Conservation (phyloP, 768 basidiomycete genomes). For the Crucibulum laeve region DNA sequence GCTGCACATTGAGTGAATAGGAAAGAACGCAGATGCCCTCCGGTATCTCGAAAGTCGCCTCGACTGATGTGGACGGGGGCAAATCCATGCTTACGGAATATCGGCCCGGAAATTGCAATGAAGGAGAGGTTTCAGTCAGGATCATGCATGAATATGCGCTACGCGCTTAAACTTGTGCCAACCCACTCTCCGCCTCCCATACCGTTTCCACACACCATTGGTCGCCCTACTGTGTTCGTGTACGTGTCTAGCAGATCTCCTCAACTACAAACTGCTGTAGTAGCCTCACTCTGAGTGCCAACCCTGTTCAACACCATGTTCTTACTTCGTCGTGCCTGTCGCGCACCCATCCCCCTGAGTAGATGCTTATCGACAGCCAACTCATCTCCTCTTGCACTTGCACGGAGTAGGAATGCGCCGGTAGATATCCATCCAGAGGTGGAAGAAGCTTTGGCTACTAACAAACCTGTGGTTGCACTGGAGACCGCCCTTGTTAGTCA, state of each 20-base stretch:
- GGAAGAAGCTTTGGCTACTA: conserved; percentile 64
- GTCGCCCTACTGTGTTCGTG: no score
- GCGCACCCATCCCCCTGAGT: background rate
- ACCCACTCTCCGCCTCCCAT: no score
- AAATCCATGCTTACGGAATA: conserved; percentile 2
- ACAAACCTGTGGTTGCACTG: conserved; percentile 78
- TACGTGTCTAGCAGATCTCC: no score
- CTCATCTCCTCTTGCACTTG: background rate
- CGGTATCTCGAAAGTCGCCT: conserved; percentile 33
- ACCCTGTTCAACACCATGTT: no score
- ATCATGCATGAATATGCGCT: no score
- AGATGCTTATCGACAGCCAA: background rate
- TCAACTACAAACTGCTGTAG: no score
- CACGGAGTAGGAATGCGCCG: conserved; percentile 19
- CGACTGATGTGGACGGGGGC: conserved; percentile 35
- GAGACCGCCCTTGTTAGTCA: conserved; percentile 93
- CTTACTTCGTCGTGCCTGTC: background rate
- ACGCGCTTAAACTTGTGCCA: no score
- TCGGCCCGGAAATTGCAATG: background rate
- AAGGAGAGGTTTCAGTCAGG: no score
- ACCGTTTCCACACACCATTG: no score
- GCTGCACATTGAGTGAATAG: conserved; percentile 52
- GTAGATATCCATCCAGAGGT: conserved; percentile 83
- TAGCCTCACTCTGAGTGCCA: no score
- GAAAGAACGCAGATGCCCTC: conserved; percentile 57